Evolutionary conservation across 2,329 filamentous ascomycete species (phyloP).

Genomic region (Cordyceps cateniannulata): DNA sequence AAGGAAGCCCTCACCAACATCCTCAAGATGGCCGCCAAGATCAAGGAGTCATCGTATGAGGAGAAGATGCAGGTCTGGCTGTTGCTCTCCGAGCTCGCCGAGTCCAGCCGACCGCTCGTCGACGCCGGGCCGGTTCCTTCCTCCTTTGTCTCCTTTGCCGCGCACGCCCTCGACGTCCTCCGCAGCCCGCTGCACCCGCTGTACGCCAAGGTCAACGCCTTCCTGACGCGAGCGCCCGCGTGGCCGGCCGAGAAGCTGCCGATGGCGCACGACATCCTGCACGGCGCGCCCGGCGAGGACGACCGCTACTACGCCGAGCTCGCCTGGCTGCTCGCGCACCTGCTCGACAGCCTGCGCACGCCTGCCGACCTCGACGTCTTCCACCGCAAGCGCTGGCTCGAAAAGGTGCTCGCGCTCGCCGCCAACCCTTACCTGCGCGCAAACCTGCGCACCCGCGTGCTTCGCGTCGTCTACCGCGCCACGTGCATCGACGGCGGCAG

Average conservation of each 20-base stretch:
- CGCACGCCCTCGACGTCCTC: slow-evolving; percentile 62
- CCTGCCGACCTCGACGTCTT: slow-evolving; percentile 53
- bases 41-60: slow-evolving; percentile 63
- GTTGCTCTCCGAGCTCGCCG: slow-evolving; percentile 70
- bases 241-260: slow-evolving; percentile 73
- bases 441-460: slow-evolving; percentile 52
- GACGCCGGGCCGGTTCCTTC: slow-evolving; percentile 59
- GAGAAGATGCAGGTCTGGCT: slow-evolving; percentile 76
- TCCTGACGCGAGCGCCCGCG: slow-evolving; percentile 67
- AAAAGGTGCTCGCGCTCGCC: slow-evolving; percentile 65
- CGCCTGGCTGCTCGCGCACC: slow-evolving; percentile 65
- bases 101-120: slow-evolving; percentile 58
- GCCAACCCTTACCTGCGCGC: slow-evolving; percentile 57
- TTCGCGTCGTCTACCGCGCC: slow-evolving; percentile 59
- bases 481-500: slow-evolving; percentile 64
- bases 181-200: slow-evolving; percentile 72
- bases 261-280: slow-evolving; percentile 56
- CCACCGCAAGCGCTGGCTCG: slow-evolving; percentile 60
- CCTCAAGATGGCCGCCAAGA: slow-evolving; percentile 55
- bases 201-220: slow-evolving; percentile 81
- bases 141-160: slow-evolving; percentile 69
- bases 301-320: slow-evolving; percentile 67
- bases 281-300: slow-evolving; percentile 63
- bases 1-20: slow-evolving; percentile 69
- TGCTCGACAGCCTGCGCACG: slow-evolving; percentile 61